These are phyloP conservation scores for Sporothrix euskadiensis DNA, from an alignment of 2,329 filamentous ascomycete species.

Conservation along the genomic window DNA sequence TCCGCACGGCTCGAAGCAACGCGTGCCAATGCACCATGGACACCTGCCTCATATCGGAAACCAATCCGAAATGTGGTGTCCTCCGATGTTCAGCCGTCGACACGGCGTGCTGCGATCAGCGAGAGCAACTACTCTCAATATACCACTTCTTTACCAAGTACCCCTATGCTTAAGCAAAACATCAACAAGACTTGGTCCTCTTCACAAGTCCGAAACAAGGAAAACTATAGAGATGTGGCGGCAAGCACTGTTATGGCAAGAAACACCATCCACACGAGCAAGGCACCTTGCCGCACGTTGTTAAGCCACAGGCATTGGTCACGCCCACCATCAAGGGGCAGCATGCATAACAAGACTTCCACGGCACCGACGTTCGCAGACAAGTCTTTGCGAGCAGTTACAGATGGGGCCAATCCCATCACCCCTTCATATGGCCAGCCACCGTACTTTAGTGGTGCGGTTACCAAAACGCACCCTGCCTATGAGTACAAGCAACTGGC, in stretches of 20 bases:
- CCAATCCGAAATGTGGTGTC: not conserved
- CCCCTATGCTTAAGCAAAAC: not conserved
- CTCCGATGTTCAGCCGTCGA: not conserved
- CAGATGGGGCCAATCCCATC: not conserved
- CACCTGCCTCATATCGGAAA: not conserved
- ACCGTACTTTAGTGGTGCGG: not conserved
- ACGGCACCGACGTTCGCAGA: not conserved
- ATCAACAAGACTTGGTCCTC: constrained; percentile 30
- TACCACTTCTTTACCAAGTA: constrained; percentile 8
- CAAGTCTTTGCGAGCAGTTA: not conserved
- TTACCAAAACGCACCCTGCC: not conserved
- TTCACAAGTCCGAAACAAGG: constrained; percentile 25
- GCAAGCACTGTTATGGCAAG: not conserved
- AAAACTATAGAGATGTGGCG: constrained; percentile 22
- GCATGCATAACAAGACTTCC: not conserved
- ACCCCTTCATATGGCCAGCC: not conserved
- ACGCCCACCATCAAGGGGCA: not conserved
- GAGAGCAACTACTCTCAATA: constrained; percentile 27
- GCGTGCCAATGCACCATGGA: not conserved
- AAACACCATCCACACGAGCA: constrained; percentile 21
- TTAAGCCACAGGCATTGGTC: constrained; percentile 25
- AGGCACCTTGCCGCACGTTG: constrained; percentile 3
- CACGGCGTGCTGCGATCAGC: constrained; percentile 7
- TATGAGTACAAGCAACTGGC: not conserved
- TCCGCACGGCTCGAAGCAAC: not conserved